Percentiles rank a stretch among this genome's conserved stretches.
phyloP scores from a whole-genome alignment of 257 asterid genomes.

The Nicotiana noctiflora region DNA sequence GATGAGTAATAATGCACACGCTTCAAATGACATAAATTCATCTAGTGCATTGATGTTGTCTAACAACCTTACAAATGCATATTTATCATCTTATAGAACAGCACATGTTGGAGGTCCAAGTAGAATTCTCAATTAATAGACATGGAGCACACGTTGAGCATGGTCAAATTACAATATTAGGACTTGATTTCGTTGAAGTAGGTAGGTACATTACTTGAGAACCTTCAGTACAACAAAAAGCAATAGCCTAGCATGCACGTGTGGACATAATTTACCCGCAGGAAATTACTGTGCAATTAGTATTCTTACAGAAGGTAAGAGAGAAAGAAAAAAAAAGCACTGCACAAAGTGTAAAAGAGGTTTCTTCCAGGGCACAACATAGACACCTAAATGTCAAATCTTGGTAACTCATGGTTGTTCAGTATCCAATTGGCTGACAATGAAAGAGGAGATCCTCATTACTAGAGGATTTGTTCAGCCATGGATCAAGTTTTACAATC shows the following conservation, averaged over 20 bases:
- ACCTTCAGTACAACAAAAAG: conserved; percentile 1
- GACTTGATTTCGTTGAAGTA: background rate
- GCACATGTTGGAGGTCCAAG: background rate
- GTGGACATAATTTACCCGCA: background rate
- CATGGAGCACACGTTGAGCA: background rate
- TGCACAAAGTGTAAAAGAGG: background rate
- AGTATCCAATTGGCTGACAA: conserved; percentile 34
- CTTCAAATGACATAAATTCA: background rate
- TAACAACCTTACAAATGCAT: background rate
- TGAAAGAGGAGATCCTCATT: conserved; percentile 22
- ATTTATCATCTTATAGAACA: background rate
- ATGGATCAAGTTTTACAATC: conserved; percentile 3
- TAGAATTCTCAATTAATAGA: background rate
- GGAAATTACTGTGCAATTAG: background rate
- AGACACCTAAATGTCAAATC: background rate
- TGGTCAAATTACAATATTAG: background rate
- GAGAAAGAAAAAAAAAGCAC: background rate
- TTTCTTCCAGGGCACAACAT: background rate
- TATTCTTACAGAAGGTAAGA: background rate
- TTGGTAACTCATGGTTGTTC: background rate
- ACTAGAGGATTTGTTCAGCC: conserved; percentile 24
- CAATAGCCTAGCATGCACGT: background rate
- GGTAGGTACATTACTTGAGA: background rate
- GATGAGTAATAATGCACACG: background rate
- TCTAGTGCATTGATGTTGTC: background rate